Percentiles rank a stretch among this genome's conserved stretches.
These are phyloP conservation scores for Ostreobium quekettii DNA, from an alignment of 139 green algal genomes.

Conservation along the genomic window DNA sequence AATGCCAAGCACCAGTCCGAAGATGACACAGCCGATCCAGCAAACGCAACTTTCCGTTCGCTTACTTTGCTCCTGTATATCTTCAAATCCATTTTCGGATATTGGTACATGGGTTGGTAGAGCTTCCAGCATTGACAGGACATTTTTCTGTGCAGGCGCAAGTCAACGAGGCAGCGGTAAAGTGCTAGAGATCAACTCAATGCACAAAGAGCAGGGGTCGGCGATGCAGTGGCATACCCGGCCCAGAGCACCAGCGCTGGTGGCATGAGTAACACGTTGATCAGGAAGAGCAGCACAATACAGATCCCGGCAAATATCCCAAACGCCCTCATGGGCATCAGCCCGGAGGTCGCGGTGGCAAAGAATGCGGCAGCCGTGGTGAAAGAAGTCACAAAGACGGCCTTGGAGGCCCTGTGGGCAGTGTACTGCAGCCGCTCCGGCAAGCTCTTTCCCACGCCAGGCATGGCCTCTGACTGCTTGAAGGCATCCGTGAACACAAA, in stretches of 20 bases:
- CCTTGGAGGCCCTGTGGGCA: slow-evolving; percentile 24
- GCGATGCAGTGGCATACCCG: too few relatives aligned
- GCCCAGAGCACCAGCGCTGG: slow-evolving; percentile 13
- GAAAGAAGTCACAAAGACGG: slow-evolving; percentile 37
- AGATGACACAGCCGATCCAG: too few relatives aligned
- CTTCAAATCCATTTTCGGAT: too few relatives aligned
- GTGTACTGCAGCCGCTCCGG: slow-evolving; percentile 29
- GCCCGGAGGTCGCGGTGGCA: slow-evolving; percentile 24
- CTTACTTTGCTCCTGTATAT: too few relatives aligned
- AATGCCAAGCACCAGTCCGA: too few relatives aligned
- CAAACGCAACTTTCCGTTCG: too few relatives aligned
- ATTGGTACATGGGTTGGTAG: too few relatives aligned
- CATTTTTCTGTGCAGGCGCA: too few relatives aligned
- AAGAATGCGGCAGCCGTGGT: slow-evolving; percentile 37
- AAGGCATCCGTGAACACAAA: slow-evolving; percentile 44
- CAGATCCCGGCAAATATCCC: slow-evolving; percentile 32
- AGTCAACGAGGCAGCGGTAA: too few relatives aligned
- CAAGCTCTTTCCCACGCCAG: slow-evolving; percentile 15
- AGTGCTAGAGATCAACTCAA: too few relatives aligned
- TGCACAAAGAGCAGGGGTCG: too few relatives aligned
- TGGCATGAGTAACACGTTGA: slow-evolving; percentile 34
- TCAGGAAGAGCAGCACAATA: slow-evolving; percentile 31
- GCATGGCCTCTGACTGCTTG: slow-evolving; percentile 21
- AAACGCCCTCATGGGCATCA: slow-evolving; percentile 37
- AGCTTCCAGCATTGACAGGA: too few relatives aligned